Evolutionary conservation across 768 basidiomycete species (phyloP).

Genomic region (Lactarius akahatsu): DNA sequence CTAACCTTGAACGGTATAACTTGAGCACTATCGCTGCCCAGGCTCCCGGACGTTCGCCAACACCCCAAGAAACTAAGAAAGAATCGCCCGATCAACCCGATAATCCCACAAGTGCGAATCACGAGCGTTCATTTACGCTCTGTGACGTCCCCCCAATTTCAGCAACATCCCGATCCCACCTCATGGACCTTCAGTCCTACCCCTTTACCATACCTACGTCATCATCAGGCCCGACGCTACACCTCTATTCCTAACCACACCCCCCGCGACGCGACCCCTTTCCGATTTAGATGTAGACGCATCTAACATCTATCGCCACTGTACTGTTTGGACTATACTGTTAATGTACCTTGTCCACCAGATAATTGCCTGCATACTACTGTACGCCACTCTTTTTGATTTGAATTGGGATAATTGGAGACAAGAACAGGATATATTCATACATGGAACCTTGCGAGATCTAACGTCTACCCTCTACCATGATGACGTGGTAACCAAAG

Average conservation of each 20-base stretch:
- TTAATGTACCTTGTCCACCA: conserved; percentile 27
- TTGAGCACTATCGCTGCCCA: conserved; percentile 33
- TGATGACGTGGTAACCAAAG: conserved; percentile 87
- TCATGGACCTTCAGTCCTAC: conserved; percentile 16
- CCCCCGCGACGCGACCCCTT: neutral
- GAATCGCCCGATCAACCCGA: conserved; percentile 22
- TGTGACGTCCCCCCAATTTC: conserved; percentile 22
- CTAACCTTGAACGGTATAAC: conserved; percentile 43
- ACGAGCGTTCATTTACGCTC: conserved; percentile 18
- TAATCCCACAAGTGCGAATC: neutral
- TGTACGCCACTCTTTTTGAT: conserved; percentile 21
- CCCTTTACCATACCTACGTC: conserved; percentile 16
- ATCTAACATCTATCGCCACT: conserved; percentile 21
- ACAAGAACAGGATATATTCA: neutral
- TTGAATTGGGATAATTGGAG: conserved; percentile 3
- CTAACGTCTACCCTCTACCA: conserved; percentile 81
- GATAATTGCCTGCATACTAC: conserved; percentile 25
- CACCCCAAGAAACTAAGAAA: conserved; percentile 32
- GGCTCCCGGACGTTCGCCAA: conserved; percentile 31
- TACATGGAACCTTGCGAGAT: neutral
- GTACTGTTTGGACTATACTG: conserved; percentile 21
- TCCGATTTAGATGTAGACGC: conserved; percentile 25
- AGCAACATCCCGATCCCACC: conserved; percentile 25
- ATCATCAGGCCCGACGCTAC: conserved; percentile 18
- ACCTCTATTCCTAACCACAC: conserved; percentile 16